A percentile compares a stretch with the other conserved stretches of the same genome.
phyloP scores from a whole-genome alignment of 306 rosid genomes.

The Cucurbita moschata region DNA sequence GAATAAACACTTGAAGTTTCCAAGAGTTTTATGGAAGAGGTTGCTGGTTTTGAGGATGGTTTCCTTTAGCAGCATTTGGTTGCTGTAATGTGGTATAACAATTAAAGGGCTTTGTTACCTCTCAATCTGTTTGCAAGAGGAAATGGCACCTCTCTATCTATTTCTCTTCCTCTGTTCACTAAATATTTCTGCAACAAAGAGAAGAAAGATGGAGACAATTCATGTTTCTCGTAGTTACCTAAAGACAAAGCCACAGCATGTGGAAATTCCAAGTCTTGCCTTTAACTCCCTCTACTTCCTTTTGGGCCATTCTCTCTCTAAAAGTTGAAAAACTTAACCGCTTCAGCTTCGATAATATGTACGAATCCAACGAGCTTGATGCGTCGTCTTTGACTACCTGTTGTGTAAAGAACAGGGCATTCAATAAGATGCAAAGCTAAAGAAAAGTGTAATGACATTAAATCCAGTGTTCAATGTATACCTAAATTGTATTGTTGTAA shows the following conservation, averaged over 20 bases:
- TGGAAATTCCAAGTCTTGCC: conserved; percentile 19
- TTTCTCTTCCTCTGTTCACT: conserved; percentile 13
- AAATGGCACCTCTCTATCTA: conserved; percentile 4
- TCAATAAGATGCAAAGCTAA: conserved; percentile 63
- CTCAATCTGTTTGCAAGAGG: conserved; percentile 16
- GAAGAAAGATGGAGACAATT: conserved; percentile 18
- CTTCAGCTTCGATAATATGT: conserved; percentile 9
- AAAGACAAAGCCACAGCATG: conserved; percentile 30
- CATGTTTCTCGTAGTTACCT: conserved; percentile 25
- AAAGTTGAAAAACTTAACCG: conserved; percentile 13
- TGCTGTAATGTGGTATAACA: conserved; percentile 6
- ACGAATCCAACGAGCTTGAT: conserved; percentile 23
- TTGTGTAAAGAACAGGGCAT: conserved; percentile 40
- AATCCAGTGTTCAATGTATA: not conserved
- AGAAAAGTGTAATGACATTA: conserved; percentile 16
- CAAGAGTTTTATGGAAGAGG: conserved; percentile 32
- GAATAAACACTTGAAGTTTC: conserved; percentile 37
- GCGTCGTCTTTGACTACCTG: conserved; percentile 49
- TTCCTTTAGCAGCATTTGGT: conserved; percentile 54
- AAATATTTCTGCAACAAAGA: conserved; percentile 10
- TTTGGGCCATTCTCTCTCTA: conserved; percentile 9
- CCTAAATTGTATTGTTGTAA: not conserved
- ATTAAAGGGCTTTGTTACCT: conserved; percentile 14
- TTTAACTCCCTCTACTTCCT: conserved; percentile 15
- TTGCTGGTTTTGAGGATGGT: conserved; percentile 35